These are phyloP conservation scores for Iberis pinnata DNA, from an alignment of 345 rosid genomes.

Conservation along the genomic window DNA sequence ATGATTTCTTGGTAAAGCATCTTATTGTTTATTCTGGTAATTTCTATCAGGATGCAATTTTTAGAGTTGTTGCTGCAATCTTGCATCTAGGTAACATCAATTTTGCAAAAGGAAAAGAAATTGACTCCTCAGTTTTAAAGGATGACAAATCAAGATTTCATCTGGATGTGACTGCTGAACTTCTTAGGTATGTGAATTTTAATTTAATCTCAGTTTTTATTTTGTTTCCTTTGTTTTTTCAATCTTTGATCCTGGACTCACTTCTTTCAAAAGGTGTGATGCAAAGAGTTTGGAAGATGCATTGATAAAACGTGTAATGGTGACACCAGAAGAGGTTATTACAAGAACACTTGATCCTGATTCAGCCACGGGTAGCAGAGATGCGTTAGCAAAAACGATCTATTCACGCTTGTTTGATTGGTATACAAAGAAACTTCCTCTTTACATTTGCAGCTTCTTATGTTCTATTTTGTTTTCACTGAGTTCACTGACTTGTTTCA, in stretches of 20 bases:
- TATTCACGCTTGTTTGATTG: slow-evolving; percentile 90
- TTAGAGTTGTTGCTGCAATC: slow-evolving; percentile 87
- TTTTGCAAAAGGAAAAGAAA: slow-evolving; percentile 68
- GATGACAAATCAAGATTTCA: slow-evolving; percentile 64
- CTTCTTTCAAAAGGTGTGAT: slow-evolving; percentile 50
- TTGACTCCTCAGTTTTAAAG: slow-evolving; percentile 79
- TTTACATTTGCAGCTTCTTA: too few species aligned
- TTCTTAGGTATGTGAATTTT: slow-evolving; percentile 57
- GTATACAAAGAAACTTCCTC: slow-evolving; percentile 32
- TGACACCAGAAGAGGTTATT: slow-evolving; percentile 88
- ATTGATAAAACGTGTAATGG: slow-evolving; percentile 79
- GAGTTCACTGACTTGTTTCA: too few species aligned
- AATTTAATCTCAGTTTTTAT: too few species aligned
- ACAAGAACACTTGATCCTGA: slow-evolving; percentile 75
- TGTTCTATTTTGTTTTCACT: too few species aligned
- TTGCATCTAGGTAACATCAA: slow-evolving; percentile 84
- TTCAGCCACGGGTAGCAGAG: slow-evolving; percentile 66
- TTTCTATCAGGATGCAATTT: slow-evolving; percentile 88
- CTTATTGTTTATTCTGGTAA: too few species aligned
- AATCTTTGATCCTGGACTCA: too few species aligned
- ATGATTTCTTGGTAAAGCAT: too few species aligned
- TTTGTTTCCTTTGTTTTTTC: slow-evolving; percentile 9
- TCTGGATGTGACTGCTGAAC: slow-evolving; percentile 70
- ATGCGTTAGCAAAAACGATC: slow-evolving; percentile 79
- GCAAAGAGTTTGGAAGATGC: slow-evolving; percentile 85